Percentiles rank a stretch among this genome's conserved stretches.
Conservation (phyloP, 805 yeast genomes). For the Komagataella mondaviorum region DNA sequence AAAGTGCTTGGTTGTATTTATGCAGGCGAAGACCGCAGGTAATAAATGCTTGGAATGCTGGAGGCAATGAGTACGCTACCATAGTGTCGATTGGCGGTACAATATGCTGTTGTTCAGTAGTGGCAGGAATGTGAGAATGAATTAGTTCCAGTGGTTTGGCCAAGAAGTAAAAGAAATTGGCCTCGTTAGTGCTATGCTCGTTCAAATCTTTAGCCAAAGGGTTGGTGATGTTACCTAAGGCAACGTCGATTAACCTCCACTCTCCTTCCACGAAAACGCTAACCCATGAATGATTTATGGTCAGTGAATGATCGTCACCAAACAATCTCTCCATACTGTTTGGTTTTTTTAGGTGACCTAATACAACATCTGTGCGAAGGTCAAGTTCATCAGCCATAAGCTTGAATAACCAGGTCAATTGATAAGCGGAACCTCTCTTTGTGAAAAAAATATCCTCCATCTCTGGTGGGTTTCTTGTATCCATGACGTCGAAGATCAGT, state of each 20-base stretch:
- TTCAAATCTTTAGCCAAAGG: conserved; percentile 31
- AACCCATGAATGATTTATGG: conserved; percentile 82
- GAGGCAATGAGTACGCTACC: conserved; percentile 70
- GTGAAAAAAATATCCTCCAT: conserved; percentile 15
- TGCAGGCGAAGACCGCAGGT: conserved; percentile 41
- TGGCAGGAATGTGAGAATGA: conserved; percentile 78
- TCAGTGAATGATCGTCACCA: conserved; percentile 28
- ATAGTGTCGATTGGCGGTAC: conserved; percentile 73
- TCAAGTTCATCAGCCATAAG: conserved; percentile 58
- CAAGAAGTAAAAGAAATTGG: conserved; percentile 50
- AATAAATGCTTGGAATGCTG: conserved; percentile 75
- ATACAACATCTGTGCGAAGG: conserved; percentile 60
- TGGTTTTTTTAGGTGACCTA: conserved; percentile 79
- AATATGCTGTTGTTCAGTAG: conserved; percentile 71
- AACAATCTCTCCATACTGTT: conserved; percentile 33
- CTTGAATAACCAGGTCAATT: conserved; percentile 65
- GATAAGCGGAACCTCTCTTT: conserved; percentile 27
- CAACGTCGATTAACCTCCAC: conserved; percentile 70
- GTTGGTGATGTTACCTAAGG: conserved; percentile 46
- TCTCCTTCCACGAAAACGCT: conserved; percentile 63
- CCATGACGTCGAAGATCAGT: conserved; percentile 17
- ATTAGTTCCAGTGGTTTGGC: conserved; percentile 64
- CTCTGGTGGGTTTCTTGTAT: conserved; percentile 16
- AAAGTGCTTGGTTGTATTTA: conserved; percentile 66
- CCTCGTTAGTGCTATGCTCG: conserved; percentile 17